Base-by-base conservation (phyloP, 306 rosid species). In the Calophaca sinica region DNA sequence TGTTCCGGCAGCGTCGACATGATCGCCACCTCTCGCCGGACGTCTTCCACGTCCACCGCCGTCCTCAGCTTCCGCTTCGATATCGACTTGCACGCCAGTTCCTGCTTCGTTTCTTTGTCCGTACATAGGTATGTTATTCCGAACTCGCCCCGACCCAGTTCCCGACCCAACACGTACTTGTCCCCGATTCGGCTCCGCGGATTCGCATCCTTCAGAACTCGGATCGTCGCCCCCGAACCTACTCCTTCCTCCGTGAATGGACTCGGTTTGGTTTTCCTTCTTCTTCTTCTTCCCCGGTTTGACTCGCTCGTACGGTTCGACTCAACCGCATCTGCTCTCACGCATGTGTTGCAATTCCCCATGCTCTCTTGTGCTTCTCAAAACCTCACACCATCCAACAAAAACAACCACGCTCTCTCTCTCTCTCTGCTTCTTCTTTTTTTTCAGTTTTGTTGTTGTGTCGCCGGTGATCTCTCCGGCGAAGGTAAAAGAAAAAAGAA, bases 131-230 rank as follows among this genome's bases (percentile, higher is more conserved):
- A 92, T 12, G 99, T 96, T 78, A 96, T 92, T 15, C 99, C 99
- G 72, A 96, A 96, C 89, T 96, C 99, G 2, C 99, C 99, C 0
- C 99, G 96, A 28, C 99, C 99, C 4, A 96, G 90, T 71, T 96
- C 99, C 1, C 94, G 86, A 26, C 99, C 99, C 14, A 96, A 80
- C 5, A 90, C 74, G 79, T 96, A 96, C 86, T 96, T 96, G 58
- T 92, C 99, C 13, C 86, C 76, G 81, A 96, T 96, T 74, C 96
- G 82, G 45, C 87, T 85, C 61, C 88, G 80, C 0, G 93, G 89
- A 36, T 86, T 89, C 70, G 90, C 87, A 26, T 92, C 98, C 73
- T 92, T 96, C 63, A 96, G 82, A 6, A 96, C 99, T 2, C 92
- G 89, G 87, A 96, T 89, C 82, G 98, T 89, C 13, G 88, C 93